phyloP scores from a whole-genome alignment of 495 filamentous ascomycete species.

The Mycothermus thermophilus region DNA sequence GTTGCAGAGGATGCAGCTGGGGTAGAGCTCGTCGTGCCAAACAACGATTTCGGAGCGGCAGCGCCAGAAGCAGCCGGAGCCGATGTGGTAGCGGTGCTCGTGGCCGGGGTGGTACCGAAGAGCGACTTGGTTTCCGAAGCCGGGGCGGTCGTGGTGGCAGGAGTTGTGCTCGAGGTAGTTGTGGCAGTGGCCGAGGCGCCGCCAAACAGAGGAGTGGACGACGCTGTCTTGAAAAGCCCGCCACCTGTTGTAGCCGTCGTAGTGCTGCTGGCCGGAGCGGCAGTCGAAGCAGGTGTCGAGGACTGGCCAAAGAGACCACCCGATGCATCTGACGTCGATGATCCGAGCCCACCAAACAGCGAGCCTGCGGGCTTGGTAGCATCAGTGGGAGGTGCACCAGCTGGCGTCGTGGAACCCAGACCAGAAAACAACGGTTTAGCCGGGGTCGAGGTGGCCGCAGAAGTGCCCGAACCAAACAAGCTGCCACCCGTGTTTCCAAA shows the following conservation, averaged over 20 bases:
- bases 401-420: slow-evolving; percentile 19
- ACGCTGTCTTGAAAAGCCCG: slow-evolving; percentile 3
- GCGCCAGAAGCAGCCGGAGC: slow-evolving; percentile 11
- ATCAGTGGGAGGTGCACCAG: slow-evolving; percentile 18
- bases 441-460: slow-evolving; percentile 11
- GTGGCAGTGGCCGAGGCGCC: neutral
- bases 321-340: slow-evolving; percentile 6
- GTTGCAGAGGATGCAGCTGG: slow-evolving; percentile 9
- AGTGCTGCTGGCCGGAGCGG: slow-evolving; percentile 1
- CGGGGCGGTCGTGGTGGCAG: slow-evolving; percentile 1
- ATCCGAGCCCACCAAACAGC: slow-evolving; percentile 7
- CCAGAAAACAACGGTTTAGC: slow-evolving; percentile 17
- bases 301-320: slow-evolving; percentile 10
- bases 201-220: slow-evolving; percentile 14
- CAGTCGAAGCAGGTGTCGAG: slow-evolving; percentile 3
- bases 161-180: neutral
- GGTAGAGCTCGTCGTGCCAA: slow-evolving; percentile 2
- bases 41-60: slow-evolving; percentile 9
- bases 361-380: slow-evolving; percentile 9
- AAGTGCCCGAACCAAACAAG: slow-evolving; percentile 4
- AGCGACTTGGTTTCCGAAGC: slow-evolving; percentile 1
- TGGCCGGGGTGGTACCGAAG: slow-evolving; percentile 3
- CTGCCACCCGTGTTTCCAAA: slow-evolving; percentile 3
- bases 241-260: slow-evolving; percentile 8
- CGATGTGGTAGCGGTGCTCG: neutral